Evolutionary conservation across 345 rosid species (phyloP).

Genomic region (Euphorbia lathyris): DNA sequence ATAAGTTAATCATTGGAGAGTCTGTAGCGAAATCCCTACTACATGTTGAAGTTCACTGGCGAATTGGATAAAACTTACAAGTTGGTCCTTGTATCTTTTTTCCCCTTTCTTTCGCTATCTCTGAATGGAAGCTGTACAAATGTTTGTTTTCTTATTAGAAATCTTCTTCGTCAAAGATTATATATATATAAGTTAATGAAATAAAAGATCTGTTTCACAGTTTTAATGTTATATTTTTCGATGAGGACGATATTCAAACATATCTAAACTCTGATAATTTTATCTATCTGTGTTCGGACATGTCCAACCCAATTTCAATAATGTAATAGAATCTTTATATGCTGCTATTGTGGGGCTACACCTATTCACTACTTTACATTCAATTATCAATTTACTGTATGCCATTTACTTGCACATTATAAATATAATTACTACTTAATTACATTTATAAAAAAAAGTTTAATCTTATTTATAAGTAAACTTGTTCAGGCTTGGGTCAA

Average conservation of each 20-base stretch:
- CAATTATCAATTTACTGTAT: too few species aligned
- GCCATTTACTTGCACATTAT: too few species aligned
- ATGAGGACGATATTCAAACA: slow-evolving; percentile 13
- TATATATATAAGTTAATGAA: background rate
- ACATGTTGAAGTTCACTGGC: too few species aligned
- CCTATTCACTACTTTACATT: background rate
- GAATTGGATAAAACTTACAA: background rate
- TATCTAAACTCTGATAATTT: slow-evolving; percentile 11
- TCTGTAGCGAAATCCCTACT: too few species aligned
- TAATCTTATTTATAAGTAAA: too few species aligned
- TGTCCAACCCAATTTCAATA: slow-evolving; percentile 29
- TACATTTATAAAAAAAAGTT: too few species aligned
- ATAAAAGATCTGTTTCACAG: background rate
- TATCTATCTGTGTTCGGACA: slow-evolving; percentile 18
- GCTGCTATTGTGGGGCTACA: background rate
- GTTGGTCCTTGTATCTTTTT: background rate
- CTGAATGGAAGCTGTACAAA: slow-evolving; percentile 11
- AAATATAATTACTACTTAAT: too few species aligned
- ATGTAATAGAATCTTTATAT: slow-evolving; percentile 27
- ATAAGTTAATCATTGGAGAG: too few species aligned
- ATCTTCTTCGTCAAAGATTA: background rate
- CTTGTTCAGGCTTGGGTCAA: too few species aligned
- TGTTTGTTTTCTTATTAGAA: background rate
- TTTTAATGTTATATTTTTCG: slow-evolving; percentile 8
- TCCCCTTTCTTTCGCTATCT: background rate